These are phyloP conservation scores for Plenodomus biglobosus DNA, from an alignment of 2,329 filamentous ascomycete genomes.

Conservation along the genomic window DNA sequence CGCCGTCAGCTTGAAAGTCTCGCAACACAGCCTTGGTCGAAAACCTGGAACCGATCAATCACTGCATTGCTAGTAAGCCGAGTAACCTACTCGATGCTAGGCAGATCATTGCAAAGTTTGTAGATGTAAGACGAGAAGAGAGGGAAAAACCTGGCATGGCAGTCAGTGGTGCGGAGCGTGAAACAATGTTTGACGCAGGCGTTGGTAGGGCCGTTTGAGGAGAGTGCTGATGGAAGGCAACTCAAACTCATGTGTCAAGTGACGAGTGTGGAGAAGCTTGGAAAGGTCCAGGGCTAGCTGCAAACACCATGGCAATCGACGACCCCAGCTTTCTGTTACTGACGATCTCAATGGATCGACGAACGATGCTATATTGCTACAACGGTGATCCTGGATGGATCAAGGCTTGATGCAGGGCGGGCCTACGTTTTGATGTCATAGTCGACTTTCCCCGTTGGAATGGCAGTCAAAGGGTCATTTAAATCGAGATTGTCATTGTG, in stretches of 20 bases:
- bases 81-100: conserved; percentile 61
- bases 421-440: conserved; percentile 68
- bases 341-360: neutral
- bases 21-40: conserved; percentile 63
- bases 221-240: neutral
- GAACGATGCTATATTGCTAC: conserved; percentile 1
- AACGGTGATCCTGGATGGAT: neutral
- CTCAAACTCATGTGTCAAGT: neutral
- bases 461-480: conserved; percentile 67
- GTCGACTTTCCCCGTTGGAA: conserved; percentile 71
- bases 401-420: conserved; percentile 6
- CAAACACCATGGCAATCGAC: neutral
- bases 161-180: conserved; percentile 18
- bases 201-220: neutral
- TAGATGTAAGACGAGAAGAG: conserved; percentile 81
- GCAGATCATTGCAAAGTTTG: conserved; percentile 65
- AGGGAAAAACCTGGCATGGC: conserved; percentile 64
- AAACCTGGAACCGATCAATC: conserved; percentile 42
- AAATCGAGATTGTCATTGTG: conserved; percentile 56
- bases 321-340: neutral
- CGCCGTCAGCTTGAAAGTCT: conserved; percentile 67
- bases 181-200: conserved; percentile 1
- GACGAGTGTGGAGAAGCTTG: neutral
- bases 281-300: too few species aligned
- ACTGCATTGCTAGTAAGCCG: neutral